A percentile compares a stretch with the other conserved stretches of the same genome.
Conservation (phyloP, 768 basidiomycete genomes). For the Leccinum variicolor region DNA sequence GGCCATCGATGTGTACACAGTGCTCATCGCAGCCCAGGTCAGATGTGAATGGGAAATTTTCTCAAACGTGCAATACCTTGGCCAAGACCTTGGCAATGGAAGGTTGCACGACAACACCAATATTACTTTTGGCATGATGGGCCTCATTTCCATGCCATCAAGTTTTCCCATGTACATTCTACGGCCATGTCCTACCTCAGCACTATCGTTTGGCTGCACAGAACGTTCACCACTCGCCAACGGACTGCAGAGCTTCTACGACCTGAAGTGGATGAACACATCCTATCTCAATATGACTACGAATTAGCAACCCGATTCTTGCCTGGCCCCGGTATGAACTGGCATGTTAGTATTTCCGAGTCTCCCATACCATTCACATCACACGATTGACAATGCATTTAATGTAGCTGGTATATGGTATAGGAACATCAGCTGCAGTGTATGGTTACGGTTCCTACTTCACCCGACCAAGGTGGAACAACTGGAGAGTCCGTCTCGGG, state of each 20-base stretch:
- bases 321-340: slow-evolving; percentile 44
- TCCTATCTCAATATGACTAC: slow-evolving; percentile 46
- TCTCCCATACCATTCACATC: background rate
- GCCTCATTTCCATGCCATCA: background rate
- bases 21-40: slow-evolving; percentile 4
- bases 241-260: slow-evolving; percentile 29
- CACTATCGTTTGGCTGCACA: slow-evolving; percentile 36
- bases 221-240: slow-evolving; percentile 43
- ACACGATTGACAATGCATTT: slow-evolving; percentile 1
- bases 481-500: slow-evolving; percentile 23
- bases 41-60: slow-evolving; percentile 1
- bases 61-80: background rate
- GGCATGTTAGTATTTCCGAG: slow-evolving; percentile 36
- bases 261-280: slow-evolving; percentile 28
- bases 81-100: background rate
- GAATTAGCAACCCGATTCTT: slow-evolving; percentile 52
- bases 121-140: background rate
- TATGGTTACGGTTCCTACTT: slow-evolving; percentile 25
- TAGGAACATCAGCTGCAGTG: slow-evolving; percentile 21
- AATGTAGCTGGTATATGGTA: slow-evolving; percentile 21
- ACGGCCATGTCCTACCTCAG: slow-evolving; percentile 25
- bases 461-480: slow-evolving; percentile 28
- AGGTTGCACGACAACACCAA: background rate
- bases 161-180: background rate
- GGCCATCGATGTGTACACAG: slow-evolving; percentile 3